phyloP scores from a whole-genome alignment of 2,329 filamentous ascomycete genomes.

The Graphium sp. region DNA sequence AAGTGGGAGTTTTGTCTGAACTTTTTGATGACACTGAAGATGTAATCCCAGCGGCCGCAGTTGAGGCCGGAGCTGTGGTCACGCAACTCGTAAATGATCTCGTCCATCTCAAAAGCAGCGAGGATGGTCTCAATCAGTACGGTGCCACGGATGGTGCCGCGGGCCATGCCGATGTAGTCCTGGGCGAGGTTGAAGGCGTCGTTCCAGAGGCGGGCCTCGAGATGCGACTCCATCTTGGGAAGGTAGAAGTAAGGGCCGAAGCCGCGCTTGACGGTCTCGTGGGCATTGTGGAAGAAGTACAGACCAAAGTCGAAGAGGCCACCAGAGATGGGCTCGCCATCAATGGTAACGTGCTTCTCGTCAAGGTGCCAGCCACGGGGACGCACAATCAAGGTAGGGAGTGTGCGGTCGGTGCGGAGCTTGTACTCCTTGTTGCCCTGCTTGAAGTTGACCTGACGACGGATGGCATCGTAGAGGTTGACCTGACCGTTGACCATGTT shows the following conservation, averaged over 20 bases:
- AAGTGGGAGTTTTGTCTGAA: slow-evolving; percentile 92
- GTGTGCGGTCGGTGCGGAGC: slow-evolving; percentile 73
- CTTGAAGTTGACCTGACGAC: slow-evolving; percentile 91
- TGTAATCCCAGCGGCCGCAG: slow-evolving; percentile 99
- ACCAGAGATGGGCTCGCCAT: slow-evolving; percentile 87
- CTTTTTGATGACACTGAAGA: slow-evolving; percentile 99
- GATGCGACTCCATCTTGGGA: slow-evolving; percentile 94
- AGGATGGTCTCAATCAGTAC: slow-evolving; percentile 97
- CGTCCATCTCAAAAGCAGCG: slow-evolving; percentile 98
- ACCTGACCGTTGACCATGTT: slow-evolving; percentile 99
- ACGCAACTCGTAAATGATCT: slow-evolving; percentile 98
- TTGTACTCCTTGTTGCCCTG: slow-evolving; percentile 93
- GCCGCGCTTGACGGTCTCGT: slow-evolving; percentile 70
- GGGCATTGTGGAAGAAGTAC: slow-evolving; percentile 98
- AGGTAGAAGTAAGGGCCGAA: slow-evolving; percentile 94
- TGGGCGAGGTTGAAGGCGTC: slow-evolving; percentile 93
- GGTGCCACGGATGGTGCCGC: slow-evolving; percentile 86
- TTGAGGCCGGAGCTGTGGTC: slow-evolving; percentile 94
- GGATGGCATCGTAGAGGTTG: slow-evolving; percentile 92
- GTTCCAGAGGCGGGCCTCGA: slow-evolving; percentile 95
- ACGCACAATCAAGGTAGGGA: slow-evolving; percentile 82
- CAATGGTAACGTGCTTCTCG: slow-evolving; percentile 94
- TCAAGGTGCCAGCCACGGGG: slow-evolving; percentile 96
- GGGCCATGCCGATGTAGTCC: slow-evolving; percentile 76
- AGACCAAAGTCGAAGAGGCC: slow-evolving; percentile 93